Evolutionary conservation across 2,329 filamentous ascomycete genomes (phyloP), one percentile per base, ranked within the genome.

Genomic region (Alternaria gansuensis): DNA sequence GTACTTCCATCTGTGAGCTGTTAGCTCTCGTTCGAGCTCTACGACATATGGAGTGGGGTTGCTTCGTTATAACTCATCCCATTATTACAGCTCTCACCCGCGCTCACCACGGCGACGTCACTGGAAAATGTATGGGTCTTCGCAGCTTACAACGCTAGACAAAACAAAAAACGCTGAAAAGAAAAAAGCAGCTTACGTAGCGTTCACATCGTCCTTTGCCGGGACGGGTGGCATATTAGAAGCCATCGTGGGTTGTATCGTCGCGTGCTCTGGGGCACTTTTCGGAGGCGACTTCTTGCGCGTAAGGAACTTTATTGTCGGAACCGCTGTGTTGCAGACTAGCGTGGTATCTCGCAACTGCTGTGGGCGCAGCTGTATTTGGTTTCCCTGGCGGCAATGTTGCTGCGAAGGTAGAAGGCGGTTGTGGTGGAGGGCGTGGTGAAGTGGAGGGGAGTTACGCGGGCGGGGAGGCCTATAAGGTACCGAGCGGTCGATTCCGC

Each of bases 1-100:
- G 78, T 96, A 98, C 58, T 84, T 83, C 95, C 95, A 99, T 81
- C 92, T 96, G 69, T 46, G 54, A 31, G n/a, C 40, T 39, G 62
- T 73, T 39, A 73, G 68, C 56, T 48, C 34, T 39, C 2, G n/a
- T 29, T 29, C 24, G 13, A 43, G 23, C 31, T 26, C 17, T 31
- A 24, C 23, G 45, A 44, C 36, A 31, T 50, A 50, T 14, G 33
- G 17, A 11, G 37, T 8, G 39, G 3, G 14, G 17, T 48, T 9
- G 41, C 11, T 28, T 17, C 6, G 37, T 17, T 33, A 13, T 33
- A 28, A 11, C 49, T 17, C 4, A 7, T 52, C 10, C 37, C 33
- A 13, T 21, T 13, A 21, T 44, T 1, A 14, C 21, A 21, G 13
- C 21, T 13, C 43, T 34, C 9, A 10, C 4, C 29, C 7, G 14